Evolutionary conservation across 2,329 filamentous ascomycete species (phyloP).

Genomic region (Neurospora crassa): DNA sequence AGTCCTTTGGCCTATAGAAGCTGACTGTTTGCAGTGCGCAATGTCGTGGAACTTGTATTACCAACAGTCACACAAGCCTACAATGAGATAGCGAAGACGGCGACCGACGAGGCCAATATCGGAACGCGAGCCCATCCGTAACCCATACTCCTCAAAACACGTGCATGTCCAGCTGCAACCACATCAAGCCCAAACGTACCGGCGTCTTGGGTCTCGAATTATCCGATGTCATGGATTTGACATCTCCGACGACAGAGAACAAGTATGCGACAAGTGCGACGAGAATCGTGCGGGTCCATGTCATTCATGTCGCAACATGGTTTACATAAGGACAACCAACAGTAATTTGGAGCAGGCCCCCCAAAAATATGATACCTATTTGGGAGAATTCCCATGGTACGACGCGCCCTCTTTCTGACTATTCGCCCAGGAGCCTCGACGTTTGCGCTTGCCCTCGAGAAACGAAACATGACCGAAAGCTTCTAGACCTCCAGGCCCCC

Average conservation of each 20-base stretch:
- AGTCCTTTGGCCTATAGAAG: background rate
- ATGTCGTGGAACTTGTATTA: background rate
- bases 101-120: background rate
- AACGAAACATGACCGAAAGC: background rate
- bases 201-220: background rate
- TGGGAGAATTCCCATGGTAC: background rate
- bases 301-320: background rate
- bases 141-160: background rate
- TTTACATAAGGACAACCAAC: background rate
- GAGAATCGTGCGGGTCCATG: background rate
- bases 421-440: background rate
- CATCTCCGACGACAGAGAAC: background rate
- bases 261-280: background rate
- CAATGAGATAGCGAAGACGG: background rate
- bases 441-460: background rate
- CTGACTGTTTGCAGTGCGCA: background rate
- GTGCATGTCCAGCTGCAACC: background rate
- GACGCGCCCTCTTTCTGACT: background rate
- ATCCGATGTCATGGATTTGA: background rate
- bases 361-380: background rate
- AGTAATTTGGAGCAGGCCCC: background rate
- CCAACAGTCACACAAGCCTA: background rate
- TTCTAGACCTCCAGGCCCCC: background rate
- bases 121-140: background rate
- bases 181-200: background rate